These are phyloP conservation scores for Fomes fomentarius DNA, from an alignment of 1,284 basidiomycete species.

Conservation along the genomic window DNA sequence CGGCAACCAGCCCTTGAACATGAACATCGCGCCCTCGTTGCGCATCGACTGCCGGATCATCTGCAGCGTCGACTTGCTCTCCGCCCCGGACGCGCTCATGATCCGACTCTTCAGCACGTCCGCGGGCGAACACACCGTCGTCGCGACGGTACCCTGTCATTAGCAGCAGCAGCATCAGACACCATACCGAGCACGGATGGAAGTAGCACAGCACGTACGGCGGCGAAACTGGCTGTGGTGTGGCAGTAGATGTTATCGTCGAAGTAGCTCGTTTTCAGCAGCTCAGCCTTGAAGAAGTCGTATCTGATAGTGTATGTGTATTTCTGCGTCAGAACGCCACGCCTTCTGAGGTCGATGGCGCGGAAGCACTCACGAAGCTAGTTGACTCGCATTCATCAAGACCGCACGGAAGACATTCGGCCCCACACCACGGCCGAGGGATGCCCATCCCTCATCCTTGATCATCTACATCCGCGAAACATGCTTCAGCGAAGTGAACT, in stretches of 20 bases:
- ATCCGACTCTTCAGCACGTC: conserved; percentile 91
- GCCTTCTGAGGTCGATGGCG: too few relatives aligned
- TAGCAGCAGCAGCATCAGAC: background rate
- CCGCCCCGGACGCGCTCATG: conserved; percentile 88
- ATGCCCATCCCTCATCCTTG: conserved; percentile 77
- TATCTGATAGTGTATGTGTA: conserved; percentile 52
- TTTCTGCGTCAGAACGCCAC: too few relatives aligned
- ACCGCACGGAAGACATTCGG: conserved; percentile 88
- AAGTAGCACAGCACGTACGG: conserved; percentile 51
- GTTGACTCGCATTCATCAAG: conserved; percentile 91
- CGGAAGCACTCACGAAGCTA: conserved; percentile 69
- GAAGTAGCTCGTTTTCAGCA: conserved; percentile 73
- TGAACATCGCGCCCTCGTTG: conserved; percentile 85
- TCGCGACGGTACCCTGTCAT: conserved; percentile 91
- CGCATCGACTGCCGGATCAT: conserved; percentile 76
- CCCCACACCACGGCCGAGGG: conserved; percentile 78
- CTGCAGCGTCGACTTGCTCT: conserved; percentile 73
- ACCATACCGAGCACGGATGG: background rate
- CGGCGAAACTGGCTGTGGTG: conserved; percentile 85
- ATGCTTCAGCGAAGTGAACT: too few relatives aligned
- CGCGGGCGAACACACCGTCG: conserved; percentile 92
- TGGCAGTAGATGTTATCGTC: conserved; percentile 82
- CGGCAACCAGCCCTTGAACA: conserved; percentile 92
- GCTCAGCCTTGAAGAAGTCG: conserved; percentile 86
- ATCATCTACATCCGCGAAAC: conserved; percentile 70